These are phyloP conservation scores for Fusarium keratoplasticum DNA, from an alignment of 2,329 filamentous ascomycete species.

Conservation along the genomic window DNA sequence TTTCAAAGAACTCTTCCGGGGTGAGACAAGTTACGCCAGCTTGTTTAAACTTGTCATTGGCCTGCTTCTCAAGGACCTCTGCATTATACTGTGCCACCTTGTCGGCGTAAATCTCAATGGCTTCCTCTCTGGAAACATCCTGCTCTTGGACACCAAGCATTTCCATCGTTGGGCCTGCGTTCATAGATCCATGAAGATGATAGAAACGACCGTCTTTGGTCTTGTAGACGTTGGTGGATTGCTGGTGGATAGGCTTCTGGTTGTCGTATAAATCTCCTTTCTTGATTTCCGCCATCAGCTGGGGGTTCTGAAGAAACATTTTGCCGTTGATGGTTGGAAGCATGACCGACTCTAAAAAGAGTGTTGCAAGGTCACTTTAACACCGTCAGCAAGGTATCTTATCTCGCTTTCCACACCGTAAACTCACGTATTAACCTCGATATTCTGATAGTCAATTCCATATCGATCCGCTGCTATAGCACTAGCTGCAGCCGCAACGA, in stretches of 20 bases:
- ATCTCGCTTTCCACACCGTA: no score
- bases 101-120: background rate
- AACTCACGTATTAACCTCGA: background rate
- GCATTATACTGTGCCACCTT: background rate
- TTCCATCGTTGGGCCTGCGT: background rate
- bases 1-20: slow-evolving; percentile 48
- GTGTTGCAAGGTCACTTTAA: background rate
- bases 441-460: background rate
- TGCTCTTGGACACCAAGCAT: background rate
- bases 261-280: background rate
- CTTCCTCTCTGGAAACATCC: background rate
- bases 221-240: background rate
- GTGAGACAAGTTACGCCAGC: slow-evolving; percentile 48
- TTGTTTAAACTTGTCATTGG: background rate
- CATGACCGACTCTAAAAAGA: background rate
- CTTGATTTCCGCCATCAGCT: background rate
- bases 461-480: background rate
- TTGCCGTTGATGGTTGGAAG: background rate
- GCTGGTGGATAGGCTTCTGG: background rate
- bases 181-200: background rate
- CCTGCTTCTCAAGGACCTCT: background rate
- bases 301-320: background rate
- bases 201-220: background rate
- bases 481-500: slow-evolving; percentile 11
- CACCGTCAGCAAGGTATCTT: background rate